Base-by-base conservation (phyloP, 1,284 basidiomycete species). In the Sanghuangporus sanghuang region DNA sequence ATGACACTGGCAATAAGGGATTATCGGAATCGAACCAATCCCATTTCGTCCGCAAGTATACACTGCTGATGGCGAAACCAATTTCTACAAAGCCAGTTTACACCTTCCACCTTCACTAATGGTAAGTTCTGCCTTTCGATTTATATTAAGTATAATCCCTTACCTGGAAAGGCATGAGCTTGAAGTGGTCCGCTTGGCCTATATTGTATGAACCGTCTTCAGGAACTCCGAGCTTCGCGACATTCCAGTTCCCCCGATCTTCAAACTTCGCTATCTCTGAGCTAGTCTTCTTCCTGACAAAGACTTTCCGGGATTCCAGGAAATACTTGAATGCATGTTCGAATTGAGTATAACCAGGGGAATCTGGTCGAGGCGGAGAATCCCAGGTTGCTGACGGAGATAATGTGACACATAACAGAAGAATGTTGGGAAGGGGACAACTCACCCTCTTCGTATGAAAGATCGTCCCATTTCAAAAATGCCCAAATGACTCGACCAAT, bases 21-120 rank as follows among this genome's bases (percentile, higher is more conserved):
- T 21, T 21, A 57, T 60, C 39, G 48, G 12, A 12, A 40, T 74
- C 85, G 65, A 73, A 91, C 91, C 69, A 96, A 75, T 60, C 94
- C 95, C 96, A 99, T 98, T 76, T 98, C 96, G 72, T 99, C 96
- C 2, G 96, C 95, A n/a, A 98, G 82, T 68, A 98, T 98, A 69
- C 92, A 95, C 44, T 89, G 87, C 67, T 95, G 93, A 52, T 83
- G 81, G 68, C 86, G 88, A 85, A 88, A 93, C 90, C 95, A 95
- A 69, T 96, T 95, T 70, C 88, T 84, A 66, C 86, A 86, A 36
- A 98, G 80, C 95, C 96, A 98, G 67, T 96, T 96, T 66, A 98
- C 87, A 5, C 96, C 96, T 59, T 95, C 89, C 27, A 96, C 81
- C 87, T 96, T 44, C 27, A 42, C 54, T 12, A 66, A 55, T 32